A percentile compares a stretch with the other conserved stretches of the same genome.
These are phyloP conservation scores for Inosperma sp. DNA, from an alignment of 768 basidiomycete genomes.

Conservation along the genomic window DNA sequence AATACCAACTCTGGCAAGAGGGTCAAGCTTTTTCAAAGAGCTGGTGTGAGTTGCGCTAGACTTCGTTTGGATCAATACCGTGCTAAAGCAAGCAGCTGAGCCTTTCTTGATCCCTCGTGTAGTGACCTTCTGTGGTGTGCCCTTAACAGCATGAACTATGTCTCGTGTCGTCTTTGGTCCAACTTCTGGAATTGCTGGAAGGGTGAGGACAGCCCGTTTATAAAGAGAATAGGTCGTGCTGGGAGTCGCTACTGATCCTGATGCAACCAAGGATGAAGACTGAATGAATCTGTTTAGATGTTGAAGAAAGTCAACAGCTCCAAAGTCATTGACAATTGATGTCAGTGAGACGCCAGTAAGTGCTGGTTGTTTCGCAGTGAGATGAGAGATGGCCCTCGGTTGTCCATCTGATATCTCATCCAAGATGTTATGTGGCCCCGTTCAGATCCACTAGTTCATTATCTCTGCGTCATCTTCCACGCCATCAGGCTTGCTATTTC, in stretches of 20 bases:
- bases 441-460: conserved; percentile 6
- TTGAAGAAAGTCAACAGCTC: not conserved
- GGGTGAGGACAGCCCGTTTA: not conserved
- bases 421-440: not conserved
- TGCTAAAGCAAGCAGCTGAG: conserved; percentile 4
- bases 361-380: not conserved
- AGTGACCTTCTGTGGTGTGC: not conserved
- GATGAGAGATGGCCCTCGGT: not conserved
- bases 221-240: conserved; percentile 1
- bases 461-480: no score
- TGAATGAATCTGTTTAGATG: conserved; percentile 2
- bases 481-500: no score
- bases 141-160: not conserved
- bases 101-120: conserved; percentile 6
- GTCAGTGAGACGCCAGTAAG: not conserved
- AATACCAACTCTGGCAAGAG: no score
- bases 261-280: not conserved
- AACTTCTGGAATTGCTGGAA: conserved; percentile 1
- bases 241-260: not conserved
- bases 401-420: not conserved
- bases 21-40: no score
- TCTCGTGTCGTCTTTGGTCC: not conserved
- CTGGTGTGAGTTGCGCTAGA: no score
- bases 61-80: conserved; percentile 5
- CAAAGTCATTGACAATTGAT: not conserved